Percentiles rank a stretch among this genome's conserved stretches.
Evolutionary conservation across 305 asterid species (phyloP).

Genomic region (Stenogyne calaminthoides): DNA sequence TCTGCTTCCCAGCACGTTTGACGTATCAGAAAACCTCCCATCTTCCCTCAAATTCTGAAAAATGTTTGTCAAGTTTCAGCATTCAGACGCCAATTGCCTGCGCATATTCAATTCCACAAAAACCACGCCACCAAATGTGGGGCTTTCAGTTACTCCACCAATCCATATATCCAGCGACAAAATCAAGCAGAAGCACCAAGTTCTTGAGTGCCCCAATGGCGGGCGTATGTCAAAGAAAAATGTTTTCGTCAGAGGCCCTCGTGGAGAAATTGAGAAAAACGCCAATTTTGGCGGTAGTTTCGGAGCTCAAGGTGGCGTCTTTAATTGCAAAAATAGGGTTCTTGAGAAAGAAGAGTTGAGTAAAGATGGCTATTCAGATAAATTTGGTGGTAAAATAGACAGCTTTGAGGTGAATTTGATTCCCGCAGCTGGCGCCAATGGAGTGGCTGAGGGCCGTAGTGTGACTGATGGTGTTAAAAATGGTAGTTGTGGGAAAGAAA

Average conservation of each 20-base stretch:
- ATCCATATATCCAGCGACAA: conserved; percentile 33
- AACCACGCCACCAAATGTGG: conserved; percentile 38
- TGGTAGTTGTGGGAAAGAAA: conserved; percentile 23
- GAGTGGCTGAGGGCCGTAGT: conserved; percentile 26
- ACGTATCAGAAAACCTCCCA: neutral
- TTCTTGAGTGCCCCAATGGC: conserved; percentile 23
- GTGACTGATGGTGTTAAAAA: conserved; percentile 35
- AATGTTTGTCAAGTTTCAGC: conserved; percentile 62
- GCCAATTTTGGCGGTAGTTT: conserved; percentile 27
- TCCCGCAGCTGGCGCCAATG: conserved; percentile 26
- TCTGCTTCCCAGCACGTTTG: neutral
- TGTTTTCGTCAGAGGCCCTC: conserved; percentile 27
- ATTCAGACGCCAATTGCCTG: conserved; percentile 54
- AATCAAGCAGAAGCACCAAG: conserved; percentile 34
- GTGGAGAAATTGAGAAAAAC: conserved; percentile 29
- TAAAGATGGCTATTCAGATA: conserved; percentile 1
- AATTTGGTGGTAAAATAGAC: conserved; percentile 30
- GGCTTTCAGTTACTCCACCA: conserved; percentile 46
- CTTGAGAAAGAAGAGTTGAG: conserved; percentile 26
- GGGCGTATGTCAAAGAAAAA: conserved; percentile 25
- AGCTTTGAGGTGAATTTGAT: conserved; percentile 28
- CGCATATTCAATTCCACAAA: conserved; percentile 43
- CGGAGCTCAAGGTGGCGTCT: conserved; percentile 42
- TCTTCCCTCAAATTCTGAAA: conserved; percentile 12
- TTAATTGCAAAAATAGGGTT: conserved; percentile 26